Conservation (phyloP, 2,329 filamentous ascomycete genomes). For the Fusarium sp. region DNA sequence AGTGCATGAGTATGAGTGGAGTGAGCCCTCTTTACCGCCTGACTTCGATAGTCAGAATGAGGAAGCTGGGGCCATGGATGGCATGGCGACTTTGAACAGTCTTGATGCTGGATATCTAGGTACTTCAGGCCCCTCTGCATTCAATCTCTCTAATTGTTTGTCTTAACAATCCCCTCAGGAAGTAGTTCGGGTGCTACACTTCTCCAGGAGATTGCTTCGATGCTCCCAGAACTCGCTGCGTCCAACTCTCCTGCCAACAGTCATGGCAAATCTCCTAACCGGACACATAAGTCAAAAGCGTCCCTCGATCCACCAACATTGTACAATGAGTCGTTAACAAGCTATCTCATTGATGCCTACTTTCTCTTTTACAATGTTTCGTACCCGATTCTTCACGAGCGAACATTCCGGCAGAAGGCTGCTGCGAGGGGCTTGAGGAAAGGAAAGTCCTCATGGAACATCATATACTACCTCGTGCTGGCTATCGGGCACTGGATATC, state of each 20-base stretch:
- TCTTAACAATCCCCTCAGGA: not conserved
- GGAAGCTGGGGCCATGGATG: not conserved
- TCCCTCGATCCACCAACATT: not conserved
- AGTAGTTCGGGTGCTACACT: not conserved
- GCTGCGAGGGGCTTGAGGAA: not conserved
- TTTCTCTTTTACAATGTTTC: not conserved
- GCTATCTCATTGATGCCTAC: not conserved
- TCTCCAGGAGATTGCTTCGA: not conserved
- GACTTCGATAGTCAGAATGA: not conserved
- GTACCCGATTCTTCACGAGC: not conserved
- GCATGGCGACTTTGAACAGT: not conserved
- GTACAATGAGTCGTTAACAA: not conserved
- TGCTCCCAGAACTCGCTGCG: not conserved
- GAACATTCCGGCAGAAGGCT: not conserved
- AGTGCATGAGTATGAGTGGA: not conserved
- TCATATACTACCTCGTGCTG: not conserved
- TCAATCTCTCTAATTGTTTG: no score
- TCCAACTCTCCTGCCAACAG: not conserved
- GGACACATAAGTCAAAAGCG: not conserved
- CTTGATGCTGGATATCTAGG: not conserved
- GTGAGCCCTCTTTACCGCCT: not conserved
- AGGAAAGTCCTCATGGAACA: not conserved
- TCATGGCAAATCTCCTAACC: not conserved
- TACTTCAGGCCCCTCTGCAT: not conserved
- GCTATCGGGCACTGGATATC: slow-evolving; percentile 1